Base-by-base conservation (phyloP, 2,329 filamentous ascomycete species). In the Xylariaceae sp. region DNA sequence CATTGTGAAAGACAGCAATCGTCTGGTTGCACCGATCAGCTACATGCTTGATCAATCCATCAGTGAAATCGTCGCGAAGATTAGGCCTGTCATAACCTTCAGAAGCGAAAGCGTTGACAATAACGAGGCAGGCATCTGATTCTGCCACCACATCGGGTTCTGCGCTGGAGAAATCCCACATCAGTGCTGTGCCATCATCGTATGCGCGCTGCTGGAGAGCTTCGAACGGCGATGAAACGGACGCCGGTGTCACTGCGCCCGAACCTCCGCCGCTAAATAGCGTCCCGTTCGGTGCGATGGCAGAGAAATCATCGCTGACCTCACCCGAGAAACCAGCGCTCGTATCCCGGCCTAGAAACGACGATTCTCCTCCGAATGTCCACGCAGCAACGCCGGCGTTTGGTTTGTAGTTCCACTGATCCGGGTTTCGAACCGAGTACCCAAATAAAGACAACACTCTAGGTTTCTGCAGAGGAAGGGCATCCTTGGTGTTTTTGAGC, bases 81-180 rank as follows among this genome's bases (percentile, higher is more conserved):
- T 71, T 72, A 0, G 76, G 67, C 35, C 79, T 72, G 44, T 87
- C 74, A 48, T 74, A 84, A 1, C 83, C 85, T 63, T 95, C 89
- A 2, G 84, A 81, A 1, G 84, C 79, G 61, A 84, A 87, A 7
- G 72, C 76, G 54, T 85, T 85, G 50, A 79, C 75, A 49, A 85
- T 78, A 0, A 84, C 78, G 2, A 85, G 62, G 48, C 88, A 93
- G 6, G 87, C 72, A 52, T 89, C 74, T 1, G 74, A 70, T 3
- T 49, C 61, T 2, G 66, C 57, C 37, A 74, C 65, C 7, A 83
- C 73, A 4, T 62, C 51, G 0, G 81, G 78, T 1, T 67, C 59
- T 1, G 58, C 54, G 1, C 63, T 70, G 13, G 59, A 57, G 46
- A 82, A 76, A 54, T 86, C 81, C 70, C 75, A 81, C 55, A 74